These are phyloP conservation scores for Ganoderma multipileum DNA, from an alignment of 1,284 basidiomycete genomes.

Conservation along the genomic window DNA sequence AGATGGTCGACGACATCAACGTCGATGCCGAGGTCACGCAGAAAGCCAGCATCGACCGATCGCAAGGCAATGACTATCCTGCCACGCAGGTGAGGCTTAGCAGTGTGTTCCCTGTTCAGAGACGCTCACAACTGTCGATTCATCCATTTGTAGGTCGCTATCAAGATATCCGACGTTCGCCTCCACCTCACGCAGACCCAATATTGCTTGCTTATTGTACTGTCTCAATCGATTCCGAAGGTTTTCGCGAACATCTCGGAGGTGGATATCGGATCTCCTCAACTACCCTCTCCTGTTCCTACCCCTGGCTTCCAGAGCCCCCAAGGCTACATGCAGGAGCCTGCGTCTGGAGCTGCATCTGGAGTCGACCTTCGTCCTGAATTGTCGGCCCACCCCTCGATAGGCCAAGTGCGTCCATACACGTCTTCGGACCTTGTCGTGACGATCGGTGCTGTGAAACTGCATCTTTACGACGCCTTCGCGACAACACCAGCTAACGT, in stretches of 20 bases:
- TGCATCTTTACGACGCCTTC: constrained; percentile 89
- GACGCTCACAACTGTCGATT: background rate
- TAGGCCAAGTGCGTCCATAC: constrained; percentile 50
- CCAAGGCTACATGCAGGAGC: background rate
- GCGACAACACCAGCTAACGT: constrained; percentile 70
- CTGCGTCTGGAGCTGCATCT: constrained; percentile 21
- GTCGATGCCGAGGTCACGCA: constrained; percentile 80
- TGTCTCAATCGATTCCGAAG: constrained; percentile 80
- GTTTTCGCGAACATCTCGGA: constrained; percentile 61
- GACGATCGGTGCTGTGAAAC: constrained; percentile 76
- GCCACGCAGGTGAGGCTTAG: constrained; percentile 68
- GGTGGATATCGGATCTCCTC: constrained; percentile 30
- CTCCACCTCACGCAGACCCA: constrained; percentile 92
- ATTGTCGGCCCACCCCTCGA: constrained; percentile 43
- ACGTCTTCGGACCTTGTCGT: constrained; percentile 83
- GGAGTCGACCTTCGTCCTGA: constrained; percentile 66
- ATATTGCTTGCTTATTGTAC: constrained; percentile 78
- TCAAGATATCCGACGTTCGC: constrained; percentile 91
- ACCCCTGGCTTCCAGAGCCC: background rate
- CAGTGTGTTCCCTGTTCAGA: constrained; percentile 9
- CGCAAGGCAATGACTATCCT: constrained; percentile 57
- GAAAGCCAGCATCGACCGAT: constrained; percentile 57
- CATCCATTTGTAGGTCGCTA: constrained; percentile 55
- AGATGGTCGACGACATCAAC: constrained; percentile 94
- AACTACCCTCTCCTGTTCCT: constrained; percentile 12